Conservation (phyloP, 805 yeast species). For the Yarrowia alimentaria region DNA sequence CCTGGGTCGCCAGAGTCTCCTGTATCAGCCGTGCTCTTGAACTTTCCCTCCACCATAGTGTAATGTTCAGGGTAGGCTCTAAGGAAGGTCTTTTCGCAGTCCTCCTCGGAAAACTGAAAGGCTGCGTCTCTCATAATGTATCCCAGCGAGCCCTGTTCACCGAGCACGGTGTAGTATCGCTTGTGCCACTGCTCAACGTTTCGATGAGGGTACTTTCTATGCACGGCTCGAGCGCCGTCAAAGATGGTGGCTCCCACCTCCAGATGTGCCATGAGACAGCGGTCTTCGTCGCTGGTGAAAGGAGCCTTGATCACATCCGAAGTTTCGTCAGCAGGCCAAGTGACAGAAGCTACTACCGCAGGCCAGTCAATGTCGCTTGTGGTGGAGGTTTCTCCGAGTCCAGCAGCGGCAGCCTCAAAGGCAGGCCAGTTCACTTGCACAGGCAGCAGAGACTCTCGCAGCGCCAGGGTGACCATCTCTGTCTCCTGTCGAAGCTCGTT, state of each 20-base stretch:
- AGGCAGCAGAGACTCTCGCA: background rate
- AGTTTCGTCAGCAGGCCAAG: background rate
- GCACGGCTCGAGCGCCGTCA: slow-evolving; percentile 24
- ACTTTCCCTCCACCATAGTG: background rate
- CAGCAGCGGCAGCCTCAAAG: background rate
- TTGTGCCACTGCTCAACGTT: slow-evolving; percentile 20
- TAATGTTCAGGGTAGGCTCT: no score
- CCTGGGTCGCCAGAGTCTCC: no score
- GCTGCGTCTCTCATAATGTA: background rate
- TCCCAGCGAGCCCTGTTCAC: background rate
- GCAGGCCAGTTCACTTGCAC: slow-evolving; percentile 4
- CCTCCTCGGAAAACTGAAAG: background rate
- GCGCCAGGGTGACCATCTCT: slow-evolving; percentile 16
- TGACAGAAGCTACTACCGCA: background rate
- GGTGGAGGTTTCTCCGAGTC: background rate
- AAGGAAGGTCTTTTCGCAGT: background rate
- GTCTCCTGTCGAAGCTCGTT: slow-evolving; percentile 11
- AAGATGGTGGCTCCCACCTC: slow-evolving; percentile 13
- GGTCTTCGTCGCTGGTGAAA: slow-evolving; percentile 2
- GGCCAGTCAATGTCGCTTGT: background rate
- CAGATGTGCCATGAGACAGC: slow-evolving; percentile 17
- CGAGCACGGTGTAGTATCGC: slow-evolving; percentile 7
- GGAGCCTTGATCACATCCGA: no score
- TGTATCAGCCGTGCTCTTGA: no score
- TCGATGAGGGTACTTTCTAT: slow-evolving; percentile 19